These are phyloP conservation scores for Sphaerulina musiva DNA, from an alignment of 2,329 filamentous ascomycete species.

Conservation along the genomic window DNA sequence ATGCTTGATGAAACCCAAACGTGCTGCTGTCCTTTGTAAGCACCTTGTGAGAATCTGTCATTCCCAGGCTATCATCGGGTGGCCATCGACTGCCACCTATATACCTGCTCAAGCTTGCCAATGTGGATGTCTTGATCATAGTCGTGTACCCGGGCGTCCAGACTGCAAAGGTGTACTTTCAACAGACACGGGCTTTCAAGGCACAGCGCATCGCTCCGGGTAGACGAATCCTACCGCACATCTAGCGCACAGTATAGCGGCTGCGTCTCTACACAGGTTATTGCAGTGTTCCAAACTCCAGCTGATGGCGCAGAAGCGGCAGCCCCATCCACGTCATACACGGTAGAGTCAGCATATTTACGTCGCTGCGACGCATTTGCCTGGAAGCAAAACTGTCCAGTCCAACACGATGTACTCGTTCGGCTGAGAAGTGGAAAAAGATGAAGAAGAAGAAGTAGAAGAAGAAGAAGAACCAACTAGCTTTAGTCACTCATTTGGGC, in stretches of 20 bases:
- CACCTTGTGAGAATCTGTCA: slow-evolving; percentile 1
- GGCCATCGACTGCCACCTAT: neutral
- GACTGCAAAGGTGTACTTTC: too few species aligned
- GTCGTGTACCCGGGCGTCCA: too few species aligned
- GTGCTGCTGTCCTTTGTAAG: slow-evolving; percentile 10
- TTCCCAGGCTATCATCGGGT: neutral
- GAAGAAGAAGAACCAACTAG: neutral
- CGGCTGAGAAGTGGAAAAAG: neutral
- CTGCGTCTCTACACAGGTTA: neutral
- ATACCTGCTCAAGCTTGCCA: neutral
- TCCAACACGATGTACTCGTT: neutral
- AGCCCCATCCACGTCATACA: neutral
- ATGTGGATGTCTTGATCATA: too few species aligned
- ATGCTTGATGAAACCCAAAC: slow-evolving; percentile 14
- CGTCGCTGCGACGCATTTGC: neutral
- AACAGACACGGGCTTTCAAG: neutral
- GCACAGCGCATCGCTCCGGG: neutral
- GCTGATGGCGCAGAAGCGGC: neutral
- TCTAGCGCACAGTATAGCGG: neutral
- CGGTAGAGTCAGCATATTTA: neutral
- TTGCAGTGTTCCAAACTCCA: neutral
- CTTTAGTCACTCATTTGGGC: slow-evolving; percentile 14
- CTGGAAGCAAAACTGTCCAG: neutral
- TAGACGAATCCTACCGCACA: neutral
- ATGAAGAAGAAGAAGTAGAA: neutral